Evolutionary conservation across 306 rosid genomes (phyloP).

Genomic region (Cucumis sativus): DNA sequence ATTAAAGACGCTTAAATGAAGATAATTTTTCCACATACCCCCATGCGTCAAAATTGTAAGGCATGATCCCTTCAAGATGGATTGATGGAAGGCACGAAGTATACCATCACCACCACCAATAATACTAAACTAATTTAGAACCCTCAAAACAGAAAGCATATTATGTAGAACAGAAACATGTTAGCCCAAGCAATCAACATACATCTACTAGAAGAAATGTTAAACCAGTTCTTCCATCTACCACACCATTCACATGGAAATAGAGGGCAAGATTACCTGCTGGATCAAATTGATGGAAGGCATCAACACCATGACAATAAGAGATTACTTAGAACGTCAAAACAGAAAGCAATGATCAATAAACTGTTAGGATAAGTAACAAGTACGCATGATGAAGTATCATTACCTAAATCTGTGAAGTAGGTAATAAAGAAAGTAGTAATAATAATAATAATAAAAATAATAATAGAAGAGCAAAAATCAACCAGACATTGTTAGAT

Average conservation of each 20-base stretch:
- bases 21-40: conserved; percentile 26
- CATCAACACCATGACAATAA: conserved; percentile 30
- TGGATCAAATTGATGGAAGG: conserved; percentile 19
- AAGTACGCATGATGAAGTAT: conserved; percentile 24
- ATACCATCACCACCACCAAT: background rate
- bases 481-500: conserved; percentile 33
- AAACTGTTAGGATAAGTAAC: conserved; percentile 32
- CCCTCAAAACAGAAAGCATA: background rate
- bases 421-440: conserved; percentile 16
- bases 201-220: background rate
- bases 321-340: conserved; percentile 26
- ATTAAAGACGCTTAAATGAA: background rate
- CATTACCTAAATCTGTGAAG: conserved; percentile 27
- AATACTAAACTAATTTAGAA: background rate
- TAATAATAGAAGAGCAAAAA: conserved; percentile 22
- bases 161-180: background rate
- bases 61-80: conserved; percentile 5
- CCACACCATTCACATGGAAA: conserved; percentile 16
- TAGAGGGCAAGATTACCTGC: conserved; percentile 36
- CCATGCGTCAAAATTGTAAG: conserved; percentile 21
- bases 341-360: conserved; percentile 17
- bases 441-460: conserved; percentile 15
- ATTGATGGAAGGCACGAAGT: conserved; percentile 4
- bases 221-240: conserved; percentile 14
- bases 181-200: conserved; percentile 9